Evolutionary conservation across 306 rosid genomes (phyloP), one percentile per base, ranked within the genome.

Genomic region (Fragaria iinumae): DNA sequence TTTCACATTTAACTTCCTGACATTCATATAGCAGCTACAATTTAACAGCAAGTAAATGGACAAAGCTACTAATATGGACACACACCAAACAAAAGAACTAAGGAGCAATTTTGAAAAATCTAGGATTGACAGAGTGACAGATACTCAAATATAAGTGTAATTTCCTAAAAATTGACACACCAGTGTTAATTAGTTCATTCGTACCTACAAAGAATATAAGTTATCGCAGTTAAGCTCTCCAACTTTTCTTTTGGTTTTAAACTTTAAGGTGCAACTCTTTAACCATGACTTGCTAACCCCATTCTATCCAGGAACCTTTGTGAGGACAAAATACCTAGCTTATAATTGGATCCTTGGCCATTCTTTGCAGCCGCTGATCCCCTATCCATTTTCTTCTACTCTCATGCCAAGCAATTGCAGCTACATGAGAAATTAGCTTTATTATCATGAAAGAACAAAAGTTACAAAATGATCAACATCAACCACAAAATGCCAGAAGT

Each of bases 331-430:
- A 49, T 82, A 92, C 99, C 99, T n/a, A n/a, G n/a, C n/a, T 95
- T 86, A 95, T 90, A 74, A 92, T 85, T 1, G 88, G 90, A 52
- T 95, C 99, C 85, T 82, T 95, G 49, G 79, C 83, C 66, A 74
- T 76, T 88, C 86, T 86, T 73, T 88, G 89, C 73, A 80, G 83
- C 41, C 57, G 88, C 16, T 81, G 84, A 49, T 90, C 87, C 14
- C 97, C 97, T 16, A 89, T 80, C 97, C 99, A 95, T 83, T 87
- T 90, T 89, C 77, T 90, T 81, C 99, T 87, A 78, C 81, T 82
- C 82, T 95, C 97, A 32, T 95, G 90, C 99, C 99, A 95, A 50
- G 86, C 73, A 52, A 80, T 82, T 72, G 92, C 96, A 81, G 92
- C 99, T 95, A 81, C 87, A 79, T 44, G 34, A 76, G 50, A 83